These are phyloP conservation scores for Fusarium floridanum DNA, from an alignment of 2,329 filamentous ascomycete species.

Conservation along the genomic window DNA sequence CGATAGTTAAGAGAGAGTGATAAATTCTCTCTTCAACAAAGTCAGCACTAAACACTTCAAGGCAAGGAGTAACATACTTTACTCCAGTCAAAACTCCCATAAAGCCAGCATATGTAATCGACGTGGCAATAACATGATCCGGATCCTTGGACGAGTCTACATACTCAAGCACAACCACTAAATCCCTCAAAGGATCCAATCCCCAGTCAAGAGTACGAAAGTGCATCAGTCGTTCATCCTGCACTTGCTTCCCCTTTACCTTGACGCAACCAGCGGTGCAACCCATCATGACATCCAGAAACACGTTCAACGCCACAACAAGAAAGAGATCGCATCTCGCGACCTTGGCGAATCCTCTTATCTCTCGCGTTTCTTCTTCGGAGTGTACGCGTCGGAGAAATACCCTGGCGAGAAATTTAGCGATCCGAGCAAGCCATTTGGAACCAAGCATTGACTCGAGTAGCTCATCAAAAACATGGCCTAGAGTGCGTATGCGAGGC, in stretches of 20 bases:
- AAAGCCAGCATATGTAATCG: slow-evolving; percentile 64
- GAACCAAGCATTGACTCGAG: slow-evolving; percentile 27
- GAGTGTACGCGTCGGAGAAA: slow-evolving; percentile 64
- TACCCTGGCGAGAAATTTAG: slow-evolving; percentile 56
- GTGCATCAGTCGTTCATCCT: slow-evolving; percentile 58
- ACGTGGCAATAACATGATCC: slow-evolving; percentile 57
- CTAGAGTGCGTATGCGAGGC: slow-evolving; percentile 15
- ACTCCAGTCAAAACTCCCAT: slow-evolving; percentile 66
- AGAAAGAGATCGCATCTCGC: slow-evolving; percentile 67
- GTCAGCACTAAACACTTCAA: neutral
- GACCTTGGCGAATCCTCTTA: slow-evolving; percentile 64
- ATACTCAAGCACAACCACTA: slow-evolving; percentile 21
- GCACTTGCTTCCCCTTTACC: slow-evolving; percentile 4
- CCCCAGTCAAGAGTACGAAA: slow-evolving; percentile 57
- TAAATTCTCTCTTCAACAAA: neutral
- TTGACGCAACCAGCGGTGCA: slow-evolving; percentile 68
- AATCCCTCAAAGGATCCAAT: slow-evolving; percentile 21
- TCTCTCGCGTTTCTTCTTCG: slow-evolving; percentile 68
- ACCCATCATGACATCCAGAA: slow-evolving; percentile 72
- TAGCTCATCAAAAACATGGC: slow-evolving; percentile 27
- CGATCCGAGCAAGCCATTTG: slow-evolving; percentile 30
- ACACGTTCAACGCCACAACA: slow-evolving; percentile 69
- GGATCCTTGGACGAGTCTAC: slow-evolving; percentile 40
- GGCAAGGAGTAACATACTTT: slow-evolving; percentile 43
- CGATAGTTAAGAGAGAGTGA: slow-evolving; percentile 24